These are phyloP conservation scores for Alternaria triticina DNA, from an alignment of 2,329 filamentous ascomycete species.

Conservation along the genomic window DNA sequence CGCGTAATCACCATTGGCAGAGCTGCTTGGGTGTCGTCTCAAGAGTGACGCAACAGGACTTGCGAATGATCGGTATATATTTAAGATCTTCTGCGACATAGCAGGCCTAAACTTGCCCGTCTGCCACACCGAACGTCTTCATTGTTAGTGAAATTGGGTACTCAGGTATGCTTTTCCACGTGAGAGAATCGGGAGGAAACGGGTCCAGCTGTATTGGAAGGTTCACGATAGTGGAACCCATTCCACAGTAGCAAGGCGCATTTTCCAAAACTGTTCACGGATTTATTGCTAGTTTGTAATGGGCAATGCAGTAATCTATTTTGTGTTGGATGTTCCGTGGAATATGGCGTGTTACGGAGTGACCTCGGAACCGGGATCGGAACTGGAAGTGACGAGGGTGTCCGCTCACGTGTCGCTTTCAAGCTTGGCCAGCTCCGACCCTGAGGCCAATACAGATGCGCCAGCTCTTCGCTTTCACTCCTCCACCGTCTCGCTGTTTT, in stretches of 20 bases:
- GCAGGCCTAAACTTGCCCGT: too few relatives aligned
- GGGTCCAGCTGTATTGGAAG: not conserved
- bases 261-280: not conserved
- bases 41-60: too few relatives aligned
- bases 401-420: not conserved
- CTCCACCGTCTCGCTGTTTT: not conserved
- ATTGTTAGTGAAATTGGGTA: not conserved
- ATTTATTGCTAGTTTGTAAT: not conserved
- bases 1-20: not conserved
- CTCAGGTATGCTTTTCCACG: not conserved
- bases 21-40: too few relatives aligned
- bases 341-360: not conserved
- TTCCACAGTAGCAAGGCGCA: not conserved
- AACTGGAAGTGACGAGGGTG: not conserved
- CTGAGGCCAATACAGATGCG: not conserved
- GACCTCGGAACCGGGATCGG: not conserved
- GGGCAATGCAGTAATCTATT: not conserved
- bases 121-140: too few relatives aligned
- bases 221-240: not conserved
- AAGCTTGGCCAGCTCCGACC: not conserved
- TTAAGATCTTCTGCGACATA: too few relatives aligned
- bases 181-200: not conserved
- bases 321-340: not conserved
- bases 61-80: too few relatives aligned
- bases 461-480: not conserved